Percentiles rank a stretch among this genome's conserved stretches.
phyloP scores from a whole-genome alignment of 495 filamentous ascomycete species.

The Daldinia childiae region DNA sequence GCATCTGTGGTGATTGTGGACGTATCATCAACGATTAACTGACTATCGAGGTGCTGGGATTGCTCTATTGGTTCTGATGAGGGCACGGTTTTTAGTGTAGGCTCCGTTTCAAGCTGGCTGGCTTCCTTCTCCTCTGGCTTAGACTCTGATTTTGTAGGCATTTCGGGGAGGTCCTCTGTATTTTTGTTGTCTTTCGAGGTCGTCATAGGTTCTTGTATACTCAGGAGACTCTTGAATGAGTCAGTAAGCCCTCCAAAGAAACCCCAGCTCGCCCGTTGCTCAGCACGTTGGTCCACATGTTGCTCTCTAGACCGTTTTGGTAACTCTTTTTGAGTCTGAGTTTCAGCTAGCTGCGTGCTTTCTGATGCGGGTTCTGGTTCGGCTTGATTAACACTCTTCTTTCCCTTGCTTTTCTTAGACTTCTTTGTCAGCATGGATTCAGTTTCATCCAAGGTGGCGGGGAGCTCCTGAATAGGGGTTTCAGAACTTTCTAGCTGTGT shows the following conservation, averaged over 20 bases:
- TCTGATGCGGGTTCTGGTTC: constrained; percentile 23
- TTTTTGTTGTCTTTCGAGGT: constrained; percentile 17
- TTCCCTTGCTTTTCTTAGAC: constrained; percentile 51
- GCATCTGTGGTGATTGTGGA: constrained; percentile 2
- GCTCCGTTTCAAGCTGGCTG: constrained; percentile 24
- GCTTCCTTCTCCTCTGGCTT: constrained; percentile 26
- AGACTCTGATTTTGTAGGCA: not conserved
- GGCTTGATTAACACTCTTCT: constrained; percentile 42
- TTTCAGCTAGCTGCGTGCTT: constrained; percentile 23
- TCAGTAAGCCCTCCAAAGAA: not conserved
- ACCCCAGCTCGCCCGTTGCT: not conserved
- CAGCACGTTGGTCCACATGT: not conserved
- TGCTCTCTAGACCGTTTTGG: constrained; percentile 1
- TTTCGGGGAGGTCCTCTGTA: not conserved
- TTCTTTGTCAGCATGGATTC: constrained; percentile 31
- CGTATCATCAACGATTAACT: constrained; percentile 30
- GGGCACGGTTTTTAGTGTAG: constrained; percentile 4
- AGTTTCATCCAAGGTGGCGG: constrained; percentile 12
- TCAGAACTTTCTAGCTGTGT: constrained; percentile 7
- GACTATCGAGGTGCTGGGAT: constrained; percentile 23
- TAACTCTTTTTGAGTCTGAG: constrained; percentile 3
- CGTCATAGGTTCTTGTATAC: not conserved
- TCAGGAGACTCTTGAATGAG: constrained; percentile 2
- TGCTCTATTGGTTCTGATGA: constrained; percentile 27
- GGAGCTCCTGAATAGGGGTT: constrained; percentile 1